Evolutionary conservation across 106 monocot species (phyloP), one percentile per base, ranked within the genome.

Genomic region (Xerophyta viscosa): DNA sequence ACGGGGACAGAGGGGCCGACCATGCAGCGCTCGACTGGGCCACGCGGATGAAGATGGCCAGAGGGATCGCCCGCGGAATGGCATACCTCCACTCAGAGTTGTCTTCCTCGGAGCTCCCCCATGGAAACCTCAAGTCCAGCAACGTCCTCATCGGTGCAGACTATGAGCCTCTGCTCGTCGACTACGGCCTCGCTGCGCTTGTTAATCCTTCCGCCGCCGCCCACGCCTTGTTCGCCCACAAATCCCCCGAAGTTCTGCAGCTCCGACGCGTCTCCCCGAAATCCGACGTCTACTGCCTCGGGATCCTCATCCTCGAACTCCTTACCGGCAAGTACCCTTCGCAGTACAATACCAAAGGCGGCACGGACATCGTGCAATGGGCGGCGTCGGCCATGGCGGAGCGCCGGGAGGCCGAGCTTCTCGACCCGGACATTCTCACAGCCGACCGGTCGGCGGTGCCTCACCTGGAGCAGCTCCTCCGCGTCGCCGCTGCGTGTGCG

Each of bases 241-340:
- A 58, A 20, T 67, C 84, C 10, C 84, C 84, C 3, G 84, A 84
- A 41, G 46, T 48, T 52, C 18, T 49, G 25, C 37, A 58, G n/a
- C 22, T 64, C 48, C 54, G 56, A 58, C 66, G 53, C 55, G 55
- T 78, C 20, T 75, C 71, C 6, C 64, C 70, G 31, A 84, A 84
- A 27, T 78, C 78, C 28, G 84, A 84, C 65, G 71, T 84, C 63
- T 84, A 61, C 71, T 78, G 74, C 71, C 78, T 84, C 59, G 84
- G 78, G 37, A 45, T 84, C 58, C 37, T 84, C 41, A 44, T 84
- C 46, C 67, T 84, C 44, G 84, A 84, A 60, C 41, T 78, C 50
- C 47, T 84, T 19, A 71, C 84, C 21, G 84, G 84, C n/a, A 78
- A 75, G 51, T 75, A 68, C 60, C 84, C 84, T 0, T 68, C 67